These are phyloP conservation scores for Entomortierella parvispora DNA, from an alignment of 192 early-diverging fungal species.

Conservation along the genomic window DNA sequence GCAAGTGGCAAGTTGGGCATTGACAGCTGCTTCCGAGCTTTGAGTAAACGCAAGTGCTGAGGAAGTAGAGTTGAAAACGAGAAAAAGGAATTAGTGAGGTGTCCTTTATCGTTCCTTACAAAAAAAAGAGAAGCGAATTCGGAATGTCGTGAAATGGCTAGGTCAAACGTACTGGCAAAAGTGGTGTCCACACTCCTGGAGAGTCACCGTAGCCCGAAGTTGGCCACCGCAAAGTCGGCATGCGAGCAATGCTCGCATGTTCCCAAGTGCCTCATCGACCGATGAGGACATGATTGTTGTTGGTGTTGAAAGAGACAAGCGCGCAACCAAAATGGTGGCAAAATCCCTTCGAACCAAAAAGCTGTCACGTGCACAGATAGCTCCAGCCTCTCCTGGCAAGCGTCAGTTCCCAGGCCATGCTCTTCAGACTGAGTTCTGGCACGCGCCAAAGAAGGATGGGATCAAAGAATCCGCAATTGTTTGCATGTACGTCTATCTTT, in stretches of 20 bases:
- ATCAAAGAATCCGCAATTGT: neutral
- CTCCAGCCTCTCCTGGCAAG: too few relatives aligned
- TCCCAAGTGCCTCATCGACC: constrained; percentile 39
- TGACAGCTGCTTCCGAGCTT: constrained; percentile 18
- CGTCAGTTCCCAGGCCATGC: too few relatives aligned
- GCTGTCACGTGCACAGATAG: too few relatives aligned
- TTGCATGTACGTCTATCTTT: neutral
- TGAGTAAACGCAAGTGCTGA: constrained; percentile 36
- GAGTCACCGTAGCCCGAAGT: constrained; percentile 28
- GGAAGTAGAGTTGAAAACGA: neutral
- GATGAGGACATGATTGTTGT: constrained; percentile 7
- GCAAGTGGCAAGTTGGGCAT: constrained; percentile 48
- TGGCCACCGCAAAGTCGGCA: constrained; percentile 43
- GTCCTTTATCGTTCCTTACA: neutral
- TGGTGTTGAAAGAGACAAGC: neutral
- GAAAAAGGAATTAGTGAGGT: neutral
- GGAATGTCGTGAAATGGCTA: neutral
- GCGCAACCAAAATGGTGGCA: neutral
- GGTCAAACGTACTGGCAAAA: constrained; percentile 46
- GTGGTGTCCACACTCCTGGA: constrained; percentile 53
- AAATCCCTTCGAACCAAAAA: neutral
- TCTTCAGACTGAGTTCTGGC: too few relatives aligned
- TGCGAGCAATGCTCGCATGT: constrained; percentile 23
- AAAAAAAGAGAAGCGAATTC: neutral
- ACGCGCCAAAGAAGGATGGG: too few relatives aligned